Base-by-base conservation (phyloP, 495 filamentous ascomycete species). In the Penicillium simplicissimum region DNA sequence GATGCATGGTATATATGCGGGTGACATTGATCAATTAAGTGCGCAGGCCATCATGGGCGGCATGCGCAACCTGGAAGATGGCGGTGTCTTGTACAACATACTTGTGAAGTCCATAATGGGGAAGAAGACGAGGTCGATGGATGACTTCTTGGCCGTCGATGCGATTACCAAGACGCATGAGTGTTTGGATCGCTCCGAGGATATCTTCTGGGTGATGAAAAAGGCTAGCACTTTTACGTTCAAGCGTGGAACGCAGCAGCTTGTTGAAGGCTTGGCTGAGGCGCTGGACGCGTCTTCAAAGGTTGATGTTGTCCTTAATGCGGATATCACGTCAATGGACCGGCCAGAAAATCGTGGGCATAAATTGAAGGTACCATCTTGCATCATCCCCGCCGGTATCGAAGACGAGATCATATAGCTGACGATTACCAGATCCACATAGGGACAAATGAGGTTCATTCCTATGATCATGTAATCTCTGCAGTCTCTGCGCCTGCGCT, bases 1-100 rank as follows among this genome's bases (percentile, higher is more conserved):
- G n/a, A 71, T 89, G 25, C 95, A 97, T 76, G 96, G 96, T 11
- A 91, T 98, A 17, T 96, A 93, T 67, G 96, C 92, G n/a, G 96
- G 96, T 47, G 90, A 97, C 76, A 85, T 96, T 40, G 84, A 89
- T 67, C 81, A 88, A 69, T 79, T 97, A 55, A 97, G 92, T 69
- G 84, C 82, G 42, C 84, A 83, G 62, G 85, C 85, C 4, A 63
- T 92, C 6, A 65, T 91, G 37, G 82, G 87, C 2, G 21, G 42
- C 7, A 23, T 79, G 2, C 88, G 86, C 78, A 58, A 78, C 14
- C 55, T 77, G 8, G 90, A 93, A 63, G 63, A 53, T 33, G 60
- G 23, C 40, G 71, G 74, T 31, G 71, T 75, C 58, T 13, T 71
- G 13, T 58, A 40, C 21, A 64, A 51, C 4, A 17, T 69, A 3